Conservation (phyloP, 371 early-diverging fungal species). For the Syncephalis plumigaleata region DNA sequence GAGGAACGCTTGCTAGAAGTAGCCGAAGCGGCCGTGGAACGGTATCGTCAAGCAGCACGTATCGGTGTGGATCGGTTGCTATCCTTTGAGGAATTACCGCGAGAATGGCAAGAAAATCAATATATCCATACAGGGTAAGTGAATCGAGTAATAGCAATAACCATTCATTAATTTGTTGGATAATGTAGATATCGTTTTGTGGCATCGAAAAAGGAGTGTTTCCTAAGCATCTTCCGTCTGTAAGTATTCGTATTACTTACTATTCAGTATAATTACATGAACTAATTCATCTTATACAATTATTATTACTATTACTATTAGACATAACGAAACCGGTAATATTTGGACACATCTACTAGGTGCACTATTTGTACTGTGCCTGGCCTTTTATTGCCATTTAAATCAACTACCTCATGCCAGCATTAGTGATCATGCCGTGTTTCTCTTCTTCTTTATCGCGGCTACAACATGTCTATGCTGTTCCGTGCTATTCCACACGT, state of each 20-base stretch:
- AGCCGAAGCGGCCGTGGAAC: too few species aligned
- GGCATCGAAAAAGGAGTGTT: conserved; percentile 24
- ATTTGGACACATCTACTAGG: conserved; percentile 54
- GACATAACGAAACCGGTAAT: conserved; percentile 52
- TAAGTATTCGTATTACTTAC: too few species aligned
- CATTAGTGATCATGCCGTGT: conserved; percentile 26
- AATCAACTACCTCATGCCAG: conserved; percentile 28
- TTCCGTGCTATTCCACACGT: conserved; percentile 48
- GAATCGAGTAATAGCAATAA: not conserved
- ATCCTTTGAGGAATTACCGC: conserved; percentile 36
- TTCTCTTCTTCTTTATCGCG: conserved; percentile 34
- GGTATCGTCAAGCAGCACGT: conserved; percentile 19
- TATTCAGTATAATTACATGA: too few species aligned
- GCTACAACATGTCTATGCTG: conserved; percentile 47
- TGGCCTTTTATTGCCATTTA: conserved; percentile 29
- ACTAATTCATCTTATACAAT: too few species aligned
- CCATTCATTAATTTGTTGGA: not conserved
- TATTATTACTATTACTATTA: too few species aligned
- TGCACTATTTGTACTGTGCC: conserved; percentile 27
- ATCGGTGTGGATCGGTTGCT: conserved; percentile 36
- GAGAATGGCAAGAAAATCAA: conserved; percentile 46
- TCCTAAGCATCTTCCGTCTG: conserved; percentile 36
- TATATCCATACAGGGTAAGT: conserved; percentile 16
- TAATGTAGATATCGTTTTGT: conserved; percentile 29
- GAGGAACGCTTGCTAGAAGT: too few species aligned